Evolutionary conservation across 192 early-diverging fungal species (phyloP), one percentile per base, ranked within the genome.

Genomic region (Thamnidium elegans): DNA sequence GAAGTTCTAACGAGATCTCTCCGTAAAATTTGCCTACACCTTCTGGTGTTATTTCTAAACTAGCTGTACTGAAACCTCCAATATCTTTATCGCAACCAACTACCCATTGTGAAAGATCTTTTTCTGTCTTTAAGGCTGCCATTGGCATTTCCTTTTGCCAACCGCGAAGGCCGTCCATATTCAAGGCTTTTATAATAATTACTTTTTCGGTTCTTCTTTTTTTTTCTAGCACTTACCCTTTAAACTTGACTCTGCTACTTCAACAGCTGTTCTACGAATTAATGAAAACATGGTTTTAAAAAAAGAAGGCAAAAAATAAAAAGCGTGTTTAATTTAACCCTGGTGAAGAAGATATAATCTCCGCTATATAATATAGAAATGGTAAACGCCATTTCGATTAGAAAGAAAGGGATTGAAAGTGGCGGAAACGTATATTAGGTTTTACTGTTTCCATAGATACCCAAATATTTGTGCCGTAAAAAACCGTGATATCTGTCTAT

Each of bases 81-180:
- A 98, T 91, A 72, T 98, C 94, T 55, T 88, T 87, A 76, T 98
- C 96, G 2, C 88, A 90, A 0, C 96, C 96, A 23, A 93, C 80
- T 13, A 85, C 71, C 91, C 93, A 98, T 20, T 76, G 59, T 43
- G 88, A 65, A 34, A 98, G 62, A 67, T 90, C 88, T 32, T 84
- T 77, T 31, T 84, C 76, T 7, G 65, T 69, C 34, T 84, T 84
- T 39, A 94, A 72, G 3, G 78, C 63, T n/a, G 82, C 83, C 78
- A 97, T 83, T 8, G 84, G 80, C 56, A 88, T 69, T 59, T 92
- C 89, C 36, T 81, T 78, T 61, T 88, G 81, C 87, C 93, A 92
- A 1, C 71, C 74, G 53, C 72, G 73, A 45, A 77, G 62, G 30
- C 76, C 75, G 39, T 78, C 79, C 66, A 56, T 76, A 20, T 54